These are phyloP conservation scores for Pseudogymnoascus destructans DNA, from an alignment of 2,329 filamentous ascomycete genomes.

Conservation along the genomic window DNA sequence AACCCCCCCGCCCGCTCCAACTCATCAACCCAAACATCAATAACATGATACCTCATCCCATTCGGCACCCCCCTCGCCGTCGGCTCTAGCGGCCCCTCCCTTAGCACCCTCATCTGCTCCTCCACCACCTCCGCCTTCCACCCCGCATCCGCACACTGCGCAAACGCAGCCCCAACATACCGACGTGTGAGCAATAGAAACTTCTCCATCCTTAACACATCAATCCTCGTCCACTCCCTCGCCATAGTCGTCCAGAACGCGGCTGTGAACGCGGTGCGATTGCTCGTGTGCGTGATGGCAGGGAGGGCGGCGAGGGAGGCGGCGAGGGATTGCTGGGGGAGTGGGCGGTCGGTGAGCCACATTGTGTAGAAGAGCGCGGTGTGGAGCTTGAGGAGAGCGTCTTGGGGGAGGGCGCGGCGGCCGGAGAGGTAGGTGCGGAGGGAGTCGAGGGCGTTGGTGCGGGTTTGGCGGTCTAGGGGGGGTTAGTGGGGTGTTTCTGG, in stretches of 20 bases:
- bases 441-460: conserved; percentile 63
- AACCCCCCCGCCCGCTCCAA: conserved; percentile 55
- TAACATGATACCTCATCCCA: conserved; percentile 70
- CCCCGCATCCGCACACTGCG: conserved; percentile 26
- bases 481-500: background rate
- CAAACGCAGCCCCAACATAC: conserved; percentile 60
- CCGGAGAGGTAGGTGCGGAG: conserved; percentile 62
- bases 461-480: conserved; percentile 56
- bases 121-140: conserved; percentile 30
- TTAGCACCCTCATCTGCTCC: conserved; percentile 35
- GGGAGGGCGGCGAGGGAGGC: conserved; percentile 61
- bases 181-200: conserved; percentile 75
- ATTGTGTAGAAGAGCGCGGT: conserved; percentile 88
- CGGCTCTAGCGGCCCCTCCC: conserved; percentile 32
- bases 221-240: conserved; percentile 56
- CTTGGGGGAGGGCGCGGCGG: conserved; percentile 45
- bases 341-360: conserved; percentile 84
- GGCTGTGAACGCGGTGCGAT: conserved; percentile 36
- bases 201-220: conserved; percentile 77
- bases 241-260: conserved; percentile 62
- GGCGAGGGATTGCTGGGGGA: conserved; percentile 76
- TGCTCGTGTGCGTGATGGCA: conserved; percentile 39
- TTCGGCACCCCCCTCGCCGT: conserved; percentile 49
- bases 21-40: conserved; percentile 91
- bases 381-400: conserved; percentile 81